A percentile compares a stretch with the other conserved stretches of the same genome.
phyloP scores from a whole-genome alignment of 1,284 basidiomycete genomes.

The Rhodofomes roseus region DNA sequence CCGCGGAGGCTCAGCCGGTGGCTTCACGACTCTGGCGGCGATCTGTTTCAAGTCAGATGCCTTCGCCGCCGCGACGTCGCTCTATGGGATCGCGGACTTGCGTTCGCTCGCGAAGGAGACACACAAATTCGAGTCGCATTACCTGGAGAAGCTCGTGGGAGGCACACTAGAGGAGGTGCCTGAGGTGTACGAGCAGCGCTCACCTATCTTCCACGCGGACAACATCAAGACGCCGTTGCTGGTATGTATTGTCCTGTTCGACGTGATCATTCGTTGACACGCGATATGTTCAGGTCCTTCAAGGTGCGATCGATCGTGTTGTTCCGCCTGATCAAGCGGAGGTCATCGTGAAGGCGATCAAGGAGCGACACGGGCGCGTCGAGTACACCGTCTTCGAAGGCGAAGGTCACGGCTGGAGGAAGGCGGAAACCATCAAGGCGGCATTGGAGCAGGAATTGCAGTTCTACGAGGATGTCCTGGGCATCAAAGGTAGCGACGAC shows the following conservation, averaged over 20 bases:
- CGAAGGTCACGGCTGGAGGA: conserved; percentile 53
- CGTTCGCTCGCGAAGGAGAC: conserved; percentile 38
- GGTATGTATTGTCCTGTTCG: conserved; percentile 27
- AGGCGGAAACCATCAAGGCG: conserved; percentile 40
- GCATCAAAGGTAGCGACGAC: conserved; percentile 7
- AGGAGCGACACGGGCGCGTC: conserved; percentile 36
- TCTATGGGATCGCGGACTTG: conserved; percentile 46
- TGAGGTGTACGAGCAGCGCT: conserved; percentile 42
- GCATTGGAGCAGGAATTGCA: conserved; percentile 39
- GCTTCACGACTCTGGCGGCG: conserved; percentile 45
- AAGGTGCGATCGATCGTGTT: conserved; percentile 45
- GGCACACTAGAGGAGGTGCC: conserved; percentile 40
- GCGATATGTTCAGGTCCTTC: conserved; percentile 36
- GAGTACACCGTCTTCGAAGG: conserved; percentile 46
- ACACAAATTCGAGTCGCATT: conserved; percentile 52
- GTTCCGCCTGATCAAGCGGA: conserved; percentile 49
- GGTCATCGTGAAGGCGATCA: conserved; percentile 39
- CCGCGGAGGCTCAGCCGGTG: conserved; percentile 48
- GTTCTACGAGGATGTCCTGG: conserved; percentile 34
- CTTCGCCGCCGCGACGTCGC: conserved; percentile 40
- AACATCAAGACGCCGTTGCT: conserved; percentile 46
- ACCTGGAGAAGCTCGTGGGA: conserved; percentile 43
- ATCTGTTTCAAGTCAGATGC: conserved; percentile 27
- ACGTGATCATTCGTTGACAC: background rate
- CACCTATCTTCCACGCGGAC: conserved; percentile 43